Evolutionary conservation across 2,329 filamentous ascomycete genomes (phyloP).

Genomic region (Aspergillus novofumigatus): DNA sequence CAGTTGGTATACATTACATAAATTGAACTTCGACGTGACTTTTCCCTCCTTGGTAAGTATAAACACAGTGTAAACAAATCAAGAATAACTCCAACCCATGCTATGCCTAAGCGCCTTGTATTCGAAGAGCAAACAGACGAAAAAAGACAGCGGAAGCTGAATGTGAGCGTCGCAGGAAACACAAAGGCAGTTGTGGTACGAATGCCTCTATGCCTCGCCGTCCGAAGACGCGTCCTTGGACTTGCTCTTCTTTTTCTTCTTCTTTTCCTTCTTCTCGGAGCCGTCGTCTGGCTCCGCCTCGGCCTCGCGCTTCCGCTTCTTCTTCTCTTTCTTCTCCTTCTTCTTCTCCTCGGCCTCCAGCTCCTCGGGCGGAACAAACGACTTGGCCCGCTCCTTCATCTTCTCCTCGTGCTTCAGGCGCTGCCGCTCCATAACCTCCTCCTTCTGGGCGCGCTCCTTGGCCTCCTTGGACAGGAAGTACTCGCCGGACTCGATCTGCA

Average conservation of each 20-base stretch:
- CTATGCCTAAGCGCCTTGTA: conserved; percentile 34
- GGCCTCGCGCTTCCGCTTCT: conserved; percentile 37
- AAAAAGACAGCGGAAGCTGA: conserved; percentile 3
- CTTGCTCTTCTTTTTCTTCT: conserved; percentile 46
- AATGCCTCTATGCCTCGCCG: conserved; percentile 17
- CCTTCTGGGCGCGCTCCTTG: conserved; percentile 76
- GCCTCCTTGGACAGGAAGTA: conserved; percentile 93
- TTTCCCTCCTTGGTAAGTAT: background rate
- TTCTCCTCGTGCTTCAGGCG: conserved; percentile 84
- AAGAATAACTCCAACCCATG: conserved; percentile 35
- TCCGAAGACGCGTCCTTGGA: conserved; percentile 27
- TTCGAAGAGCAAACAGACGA: conserved; percentile 1
- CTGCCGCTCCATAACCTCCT: conserved; percentile 79
- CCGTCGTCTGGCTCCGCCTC: conserved; percentile 33
- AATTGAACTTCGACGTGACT: background rate
- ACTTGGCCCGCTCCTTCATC: conserved; percentile 75
- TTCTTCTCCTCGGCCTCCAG: conserved; percentile 47
- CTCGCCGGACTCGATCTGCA: conserved; percentile 96
- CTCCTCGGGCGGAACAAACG: conserved; percentile 85
- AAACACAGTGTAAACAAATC: conserved; percentile 8
- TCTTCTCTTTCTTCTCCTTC: conserved; percentile 43
- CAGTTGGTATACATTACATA: background rate
- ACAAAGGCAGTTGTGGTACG: conserved; percentile 12
- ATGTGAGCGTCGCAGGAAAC: conserved; percentile 1
- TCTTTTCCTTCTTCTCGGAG: conserved; percentile 59